Percentiles rank a stretch among this genome's conserved stretches.
Conservation (phyloP, 2,329 filamentous ascomycete genomes). For the Sclerotiophoma versabilis region DNA sequence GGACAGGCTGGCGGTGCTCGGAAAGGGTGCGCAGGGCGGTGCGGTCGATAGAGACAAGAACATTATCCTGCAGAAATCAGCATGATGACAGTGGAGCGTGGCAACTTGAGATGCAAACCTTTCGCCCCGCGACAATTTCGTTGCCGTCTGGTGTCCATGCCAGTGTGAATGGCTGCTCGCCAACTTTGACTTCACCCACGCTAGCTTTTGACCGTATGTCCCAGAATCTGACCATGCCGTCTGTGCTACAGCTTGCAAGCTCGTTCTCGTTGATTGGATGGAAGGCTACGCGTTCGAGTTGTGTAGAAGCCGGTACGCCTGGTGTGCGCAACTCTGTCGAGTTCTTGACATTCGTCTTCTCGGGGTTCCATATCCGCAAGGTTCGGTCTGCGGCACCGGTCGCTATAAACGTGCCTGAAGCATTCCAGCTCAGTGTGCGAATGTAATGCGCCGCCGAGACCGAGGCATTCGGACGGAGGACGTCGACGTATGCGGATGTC, state of each 20-base stretch:
- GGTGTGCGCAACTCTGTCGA: conserved; percentile 76
- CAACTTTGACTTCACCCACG: conserved; percentile 69
- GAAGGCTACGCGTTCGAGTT: conserved; percentile 78
- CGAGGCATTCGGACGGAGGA: conserved; percentile 40
- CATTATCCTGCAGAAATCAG: conserved; percentile 62
- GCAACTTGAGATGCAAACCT: conserved; percentile 56
- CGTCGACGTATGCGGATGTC: conserved; percentile 70
- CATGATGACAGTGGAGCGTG: neutral
- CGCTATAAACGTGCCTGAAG: conserved; percentile 81
- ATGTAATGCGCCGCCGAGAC: conserved; percentile 54
- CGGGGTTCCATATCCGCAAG: conserved; percentile 82
- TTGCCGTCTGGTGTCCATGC: conserved; percentile 77
- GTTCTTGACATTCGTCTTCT: conserved; percentile 74
- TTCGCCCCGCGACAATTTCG: conserved; percentile 74
- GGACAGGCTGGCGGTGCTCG: conserved; percentile 66
- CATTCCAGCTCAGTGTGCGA: conserved; percentile 87
- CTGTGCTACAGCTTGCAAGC: conserved; percentile 75
- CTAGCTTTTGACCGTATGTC: conserved; percentile 77
- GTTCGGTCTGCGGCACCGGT: conserved; percentile 77
- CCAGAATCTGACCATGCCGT: conserved; percentile 81
- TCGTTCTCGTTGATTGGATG: conserved; percentile 80
- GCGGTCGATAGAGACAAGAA: conserved; percentile 68
- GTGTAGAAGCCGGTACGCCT: conserved; percentile 49
- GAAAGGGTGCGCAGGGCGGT: conserved; percentile 63
- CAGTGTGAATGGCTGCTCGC: conserved; percentile 72